Evolutionary conservation across 2,329 filamentous ascomycete species (phyloP).

Genomic region (Macrophomina tecta): DNA sequence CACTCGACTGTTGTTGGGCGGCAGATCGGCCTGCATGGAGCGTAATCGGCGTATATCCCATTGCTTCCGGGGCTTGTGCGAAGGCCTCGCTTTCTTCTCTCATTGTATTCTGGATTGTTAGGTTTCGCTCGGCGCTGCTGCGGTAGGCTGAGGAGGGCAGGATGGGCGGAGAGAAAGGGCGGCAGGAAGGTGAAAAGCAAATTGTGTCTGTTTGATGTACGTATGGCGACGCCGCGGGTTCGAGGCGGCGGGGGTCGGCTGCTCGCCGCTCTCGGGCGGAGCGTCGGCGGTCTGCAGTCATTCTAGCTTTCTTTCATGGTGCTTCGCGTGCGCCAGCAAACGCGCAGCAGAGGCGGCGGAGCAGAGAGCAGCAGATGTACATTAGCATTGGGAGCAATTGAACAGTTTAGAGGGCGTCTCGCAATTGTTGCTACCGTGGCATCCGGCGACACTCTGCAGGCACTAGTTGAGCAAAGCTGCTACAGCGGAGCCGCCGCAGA

Average conservation of each 20-base stretch:
- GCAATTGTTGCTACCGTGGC: background rate
- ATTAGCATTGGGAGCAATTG: conserved; percentile 25
- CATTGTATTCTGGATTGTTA: conserved; percentile 19
- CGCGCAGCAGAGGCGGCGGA: background rate
- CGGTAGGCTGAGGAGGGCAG: background rate
- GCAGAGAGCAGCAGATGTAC: conserved; percentile 4
- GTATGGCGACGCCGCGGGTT: conserved; percentile 2
- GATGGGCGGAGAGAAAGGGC: background rate
- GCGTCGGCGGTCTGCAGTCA: conserved; percentile 5
- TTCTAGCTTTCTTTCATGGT: background rate
- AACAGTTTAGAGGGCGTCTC: conserved; percentile 1
- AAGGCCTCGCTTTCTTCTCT: conserved; percentile 17
- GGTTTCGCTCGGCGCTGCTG: background rate
- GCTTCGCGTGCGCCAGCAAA: background rate
- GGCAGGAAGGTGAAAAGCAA: conserved; percentile 16
- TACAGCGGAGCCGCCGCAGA: background rate
- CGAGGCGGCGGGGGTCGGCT: conserved; percentile 1
- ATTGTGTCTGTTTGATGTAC: background rate
- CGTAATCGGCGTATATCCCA: conserved; percentile 27
- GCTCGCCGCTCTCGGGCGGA: conserved; percentile 6
- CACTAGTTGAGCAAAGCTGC: conserved; percentile 4
- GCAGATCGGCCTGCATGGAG: conserved; percentile 21
- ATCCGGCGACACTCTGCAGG: background rate
- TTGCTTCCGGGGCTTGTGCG: conserved; percentile 14
- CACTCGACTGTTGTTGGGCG: conserved; percentile 8